Base-by-base conservation (phyloP, 169 alveolate genomes). In the Eimeria acervulina region DNA sequence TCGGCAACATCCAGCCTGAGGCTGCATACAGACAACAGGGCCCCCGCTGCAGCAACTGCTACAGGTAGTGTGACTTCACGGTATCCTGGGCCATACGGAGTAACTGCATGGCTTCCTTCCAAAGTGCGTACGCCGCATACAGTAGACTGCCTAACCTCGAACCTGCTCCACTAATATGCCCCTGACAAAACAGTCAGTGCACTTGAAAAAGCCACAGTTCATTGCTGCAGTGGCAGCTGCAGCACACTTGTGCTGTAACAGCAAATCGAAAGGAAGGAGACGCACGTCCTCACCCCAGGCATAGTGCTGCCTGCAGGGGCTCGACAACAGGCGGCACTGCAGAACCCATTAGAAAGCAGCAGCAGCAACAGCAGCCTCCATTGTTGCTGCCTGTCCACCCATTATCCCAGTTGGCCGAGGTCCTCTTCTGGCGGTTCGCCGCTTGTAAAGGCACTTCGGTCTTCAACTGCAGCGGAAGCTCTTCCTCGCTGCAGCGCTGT, bases 241-340 rank as follows among this genome's bases (percentile, higher is more conserved):
- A 68, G 78, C 42, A 4, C 8, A 40, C 44, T 19, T 31, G 40
- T 28, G 44, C 72, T 61, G 72, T 36, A 26, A 36, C 72, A 26
- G 78, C 44, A 68, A 68, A 31, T 68, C 44, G 10, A 31, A 6
- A 7, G 21, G 23, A 68, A n/a, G 78, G 78, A 7, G 44, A 2
- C 78, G 5, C 42, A 2, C 78, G 26, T 5, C 78, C 44, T 68
- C 55, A 84, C 61, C 93, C 93, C 38, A 84, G 21, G 28, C 72
- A 85, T 13, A 85, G 80, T 28, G 93, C 93, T 59, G 33, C 93
- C 78, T 85, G 93, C 93, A 85, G 28, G 13, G 93, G 93, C 80
- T 51, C 78, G 21, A 42, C 78, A 42, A 17, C 55, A 7, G 61
- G 93, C 28, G 33, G 55, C 38, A 59, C 93, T 33, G 80, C 80